Conservation (phyloP, 345 rosid species). For the Pistacia integerrima region DNA sequence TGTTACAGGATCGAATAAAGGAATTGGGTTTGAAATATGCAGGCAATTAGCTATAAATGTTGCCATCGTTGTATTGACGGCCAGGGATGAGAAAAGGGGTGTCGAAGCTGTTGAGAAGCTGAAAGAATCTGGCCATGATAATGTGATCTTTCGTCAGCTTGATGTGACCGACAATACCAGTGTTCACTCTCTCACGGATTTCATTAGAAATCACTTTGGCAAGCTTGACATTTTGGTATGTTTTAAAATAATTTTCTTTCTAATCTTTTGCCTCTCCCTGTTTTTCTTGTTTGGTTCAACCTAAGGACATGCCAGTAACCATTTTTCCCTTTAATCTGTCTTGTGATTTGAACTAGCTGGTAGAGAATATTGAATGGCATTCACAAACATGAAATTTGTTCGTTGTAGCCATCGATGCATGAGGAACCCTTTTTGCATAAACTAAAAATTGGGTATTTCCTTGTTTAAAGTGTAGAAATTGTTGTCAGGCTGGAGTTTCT, state of each 20-base stretch:
- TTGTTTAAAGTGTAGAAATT: too few relatives aligned
- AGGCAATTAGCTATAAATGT: too few relatives aligned
- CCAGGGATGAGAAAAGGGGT: too few relatives aligned
- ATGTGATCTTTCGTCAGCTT: slow-evolving; percentile 41
- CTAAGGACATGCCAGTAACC: background rate
- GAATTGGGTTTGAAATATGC: too few relatives aligned
- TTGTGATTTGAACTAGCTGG: background rate
- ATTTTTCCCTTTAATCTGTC: background rate
- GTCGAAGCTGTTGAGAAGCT: too few relatives aligned
- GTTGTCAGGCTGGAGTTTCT: too few relatives aligned
- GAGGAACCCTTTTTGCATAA: background rate
- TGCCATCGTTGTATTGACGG: too few relatives aligned
- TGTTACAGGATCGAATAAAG: too few relatives aligned
- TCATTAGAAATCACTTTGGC: slow-evolving; percentile 33
- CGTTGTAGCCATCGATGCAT: background rate
- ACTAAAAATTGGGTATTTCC: too few relatives aligned
- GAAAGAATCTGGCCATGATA: background rate
- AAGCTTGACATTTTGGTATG: slow-evolving; percentile 51
- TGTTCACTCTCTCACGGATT: slow-evolving; percentile 37
- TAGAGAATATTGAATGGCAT: background rate
- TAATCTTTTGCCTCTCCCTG: background rate
- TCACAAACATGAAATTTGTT: background rate
- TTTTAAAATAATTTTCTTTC: background rate
- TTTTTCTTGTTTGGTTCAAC: background rate
- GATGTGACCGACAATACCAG: slow-evolving; percentile 43